Conservation (phyloP, 305 asterid genomes). For the Coffea humblotiana region DNA sequence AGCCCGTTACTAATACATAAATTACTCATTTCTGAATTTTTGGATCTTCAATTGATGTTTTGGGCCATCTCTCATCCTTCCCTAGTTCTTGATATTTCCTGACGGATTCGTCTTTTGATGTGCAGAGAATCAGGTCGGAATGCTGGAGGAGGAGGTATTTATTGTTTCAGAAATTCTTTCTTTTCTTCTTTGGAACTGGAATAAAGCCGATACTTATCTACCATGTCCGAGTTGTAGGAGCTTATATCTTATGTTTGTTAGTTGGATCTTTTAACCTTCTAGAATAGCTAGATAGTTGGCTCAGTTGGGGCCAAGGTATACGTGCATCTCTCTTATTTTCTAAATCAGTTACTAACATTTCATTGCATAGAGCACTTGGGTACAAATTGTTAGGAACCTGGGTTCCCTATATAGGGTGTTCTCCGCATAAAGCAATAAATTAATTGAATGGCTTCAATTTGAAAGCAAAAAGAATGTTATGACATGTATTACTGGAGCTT, state of each 20-base stretch:
- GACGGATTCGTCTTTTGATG: slow-evolving; percentile 17
- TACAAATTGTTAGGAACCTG: neutral
- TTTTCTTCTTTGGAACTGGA: neutral
- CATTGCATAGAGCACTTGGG: neutral
- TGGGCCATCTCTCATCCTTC: neutral
- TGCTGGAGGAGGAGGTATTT: slow-evolving; percentile 39
- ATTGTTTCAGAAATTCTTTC: neutral
- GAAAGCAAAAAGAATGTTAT: neutral
- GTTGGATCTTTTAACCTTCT: neutral
- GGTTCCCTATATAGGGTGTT: neutral
- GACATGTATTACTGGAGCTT: neutral
- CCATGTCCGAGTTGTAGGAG: neutral
- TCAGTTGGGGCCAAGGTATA: neutral
- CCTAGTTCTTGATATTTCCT: slow-evolving; percentile 3
- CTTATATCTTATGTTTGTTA: neutral
- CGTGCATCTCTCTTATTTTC: neutral
- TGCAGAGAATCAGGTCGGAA: slow-evolving; percentile 49
- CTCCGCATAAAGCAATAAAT: neutral
- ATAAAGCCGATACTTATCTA: neutral
- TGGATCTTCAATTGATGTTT: neutral
- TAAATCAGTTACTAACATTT: neutral
- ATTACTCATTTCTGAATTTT: neutral
- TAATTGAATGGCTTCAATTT: neutral
- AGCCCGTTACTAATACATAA: neutral
- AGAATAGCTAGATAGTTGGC: neutral